These are phyloP conservation scores for Penicillium hordei DNA, from an alignment of 2,329 filamentous ascomycete species.

Conservation along the genomic window DNA sequence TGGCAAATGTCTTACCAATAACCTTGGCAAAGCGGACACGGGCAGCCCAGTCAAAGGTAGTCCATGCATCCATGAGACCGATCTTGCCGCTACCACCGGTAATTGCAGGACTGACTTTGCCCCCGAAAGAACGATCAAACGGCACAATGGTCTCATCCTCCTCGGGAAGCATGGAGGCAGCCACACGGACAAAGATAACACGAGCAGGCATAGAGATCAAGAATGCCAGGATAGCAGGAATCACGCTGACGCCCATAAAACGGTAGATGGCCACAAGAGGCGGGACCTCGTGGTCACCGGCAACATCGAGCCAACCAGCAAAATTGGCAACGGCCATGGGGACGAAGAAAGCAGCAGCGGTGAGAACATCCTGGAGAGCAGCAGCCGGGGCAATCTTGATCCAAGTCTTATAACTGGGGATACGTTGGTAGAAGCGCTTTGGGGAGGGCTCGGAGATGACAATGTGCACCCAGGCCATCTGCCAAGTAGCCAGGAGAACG, in stretches of 20 bases:
- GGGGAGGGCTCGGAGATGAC: constrained; percentile 70
- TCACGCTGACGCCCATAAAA: constrained; percentile 34
- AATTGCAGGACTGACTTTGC: constrained; percentile 71
- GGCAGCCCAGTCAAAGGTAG: constrained; percentile 69
- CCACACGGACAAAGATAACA: constrained; percentile 76
- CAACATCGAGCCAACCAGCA: constrained; percentile 38
- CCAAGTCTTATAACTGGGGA: constrained; percentile 66
- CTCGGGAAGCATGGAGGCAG: constrained; percentile 80
- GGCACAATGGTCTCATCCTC: constrained; percentile 81
- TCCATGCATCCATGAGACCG: constrained; percentile 74
- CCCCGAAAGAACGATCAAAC: constrained; percentile 83
- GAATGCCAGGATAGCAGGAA: constrained; percentile 53
- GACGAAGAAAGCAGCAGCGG: constrained; percentile 47
- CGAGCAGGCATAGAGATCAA: constrained; percentile 72
- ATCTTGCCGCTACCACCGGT: constrained; percentile 71
- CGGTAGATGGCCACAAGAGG: constrained; percentile 40
- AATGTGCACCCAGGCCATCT: constrained; percentile 80
- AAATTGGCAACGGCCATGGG: constrained; percentile 51
- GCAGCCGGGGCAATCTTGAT: constrained; percentile 69
- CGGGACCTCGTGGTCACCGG: constrained; percentile 36
- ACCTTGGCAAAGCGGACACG: constrained; percentile 73
- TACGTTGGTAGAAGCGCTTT: constrained; percentile 66
- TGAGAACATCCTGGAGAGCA: constrained; percentile 59
- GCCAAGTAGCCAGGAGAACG: constrained; percentile 65
- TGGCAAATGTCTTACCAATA: constrained; percentile 67